A percentile compares a stretch with the other conserved stretches of the same genome.
Evolutionary conservation across 495 filamentous ascomycete species (phyloP).

Genomic region (Tuber aestivum): DNA sequence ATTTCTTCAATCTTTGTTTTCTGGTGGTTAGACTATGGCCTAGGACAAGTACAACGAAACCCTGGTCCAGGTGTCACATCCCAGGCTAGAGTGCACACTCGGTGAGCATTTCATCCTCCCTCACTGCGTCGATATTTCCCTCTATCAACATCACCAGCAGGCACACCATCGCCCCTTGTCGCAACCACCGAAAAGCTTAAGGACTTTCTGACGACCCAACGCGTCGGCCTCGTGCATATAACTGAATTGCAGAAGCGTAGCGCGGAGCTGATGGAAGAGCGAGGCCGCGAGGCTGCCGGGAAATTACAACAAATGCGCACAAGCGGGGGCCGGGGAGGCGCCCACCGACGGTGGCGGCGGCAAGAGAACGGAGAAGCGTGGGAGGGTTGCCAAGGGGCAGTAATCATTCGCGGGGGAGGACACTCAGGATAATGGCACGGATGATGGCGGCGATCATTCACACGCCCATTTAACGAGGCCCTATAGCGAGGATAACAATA

Average conservation of each 20-base stretch:
- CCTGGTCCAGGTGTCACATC: too few relatives aligned
- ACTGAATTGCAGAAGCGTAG: constrained; percentile 95
- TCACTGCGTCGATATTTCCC: too few relatives aligned
- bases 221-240: constrained; percentile 84
- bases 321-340: constrained; percentile 2
- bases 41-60: too few relatives aligned
- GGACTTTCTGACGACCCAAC: too few relatives aligned
- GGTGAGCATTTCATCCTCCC: too few relatives aligned
- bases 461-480: constrained; percentile 9
- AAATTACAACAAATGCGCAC: constrained; percentile 50
- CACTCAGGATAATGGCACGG: constrained; percentile 48
- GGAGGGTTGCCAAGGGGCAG: constrained; percentile 54
- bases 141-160: too few relatives aligned
- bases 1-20: too few relatives aligned
- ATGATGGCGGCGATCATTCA: constrained; percentile 13
- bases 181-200: too few relatives aligned
- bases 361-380: constrained; percentile 63
- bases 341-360: constrained; percentile 44
- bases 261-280: constrained; percentile 86
- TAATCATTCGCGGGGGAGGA: constrained; percentile 62
- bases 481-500: constrained; percentile 11
- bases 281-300: too few relatives aligned
- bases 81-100: too few relatives aligned
- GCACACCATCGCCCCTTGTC: too few relatives aligned
- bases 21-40: too few relatives aligned